Evolutionary conservation across 805 yeast genomes (phyloP).

Genomic region (Suhomyces vadensis): DNA sequence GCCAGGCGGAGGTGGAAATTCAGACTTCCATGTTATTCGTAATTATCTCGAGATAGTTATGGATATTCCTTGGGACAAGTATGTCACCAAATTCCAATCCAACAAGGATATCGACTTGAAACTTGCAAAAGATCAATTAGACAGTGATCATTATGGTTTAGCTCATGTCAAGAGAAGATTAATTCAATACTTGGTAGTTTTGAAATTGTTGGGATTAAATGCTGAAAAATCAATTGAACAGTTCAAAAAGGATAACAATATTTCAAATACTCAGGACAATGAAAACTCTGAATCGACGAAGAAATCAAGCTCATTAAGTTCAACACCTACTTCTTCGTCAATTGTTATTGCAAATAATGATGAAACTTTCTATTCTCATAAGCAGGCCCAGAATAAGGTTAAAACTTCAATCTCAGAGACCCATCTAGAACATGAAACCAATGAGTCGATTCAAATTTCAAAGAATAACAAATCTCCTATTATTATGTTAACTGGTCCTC

Average conservation of each 20-base stretch:
- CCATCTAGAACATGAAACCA: constrained; percentile 8
- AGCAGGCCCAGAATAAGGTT: constrained; percentile 21
- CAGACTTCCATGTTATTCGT: constrained; percentile 64
- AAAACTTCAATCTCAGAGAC: constrained; percentile 18
- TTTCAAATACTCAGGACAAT: constrained; percentile 2
- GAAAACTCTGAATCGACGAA: constrained; percentile 3
- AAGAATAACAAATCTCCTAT: constrained; percentile 64
- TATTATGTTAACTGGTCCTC: constrained; percentile 82
- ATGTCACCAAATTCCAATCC: constrained; percentile 29
- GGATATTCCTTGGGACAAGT: constrained; percentile 63
- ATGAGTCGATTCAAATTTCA: constrained; percentile 21
- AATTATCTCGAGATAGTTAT: constrained; percentile 64
- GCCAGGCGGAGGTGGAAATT: constrained; percentile 45
- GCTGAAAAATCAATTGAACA: constrained; percentile 27
- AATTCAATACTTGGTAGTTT: constrained; percentile 75
- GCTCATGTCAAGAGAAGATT: constrained; percentile 68
- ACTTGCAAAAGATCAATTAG: constrained; percentile 39
- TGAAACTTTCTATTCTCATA: constrained; percentile 30
- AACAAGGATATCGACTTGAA: constrained; percentile 52
- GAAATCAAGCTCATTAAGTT: not conserved
- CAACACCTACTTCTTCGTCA: constrained; percentile 8
- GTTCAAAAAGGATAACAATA: constrained; percentile 14
- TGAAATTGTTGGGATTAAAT: constrained; percentile 54
- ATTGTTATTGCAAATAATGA: constrained; percentile 40
- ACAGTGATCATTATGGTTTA: constrained; percentile 45